Evolutionary conservation across 2,329 filamentous ascomycete genomes (phyloP), one percentile per base, ranked within the genome.

Genomic region (Cercospora brassicicola): DNA sequence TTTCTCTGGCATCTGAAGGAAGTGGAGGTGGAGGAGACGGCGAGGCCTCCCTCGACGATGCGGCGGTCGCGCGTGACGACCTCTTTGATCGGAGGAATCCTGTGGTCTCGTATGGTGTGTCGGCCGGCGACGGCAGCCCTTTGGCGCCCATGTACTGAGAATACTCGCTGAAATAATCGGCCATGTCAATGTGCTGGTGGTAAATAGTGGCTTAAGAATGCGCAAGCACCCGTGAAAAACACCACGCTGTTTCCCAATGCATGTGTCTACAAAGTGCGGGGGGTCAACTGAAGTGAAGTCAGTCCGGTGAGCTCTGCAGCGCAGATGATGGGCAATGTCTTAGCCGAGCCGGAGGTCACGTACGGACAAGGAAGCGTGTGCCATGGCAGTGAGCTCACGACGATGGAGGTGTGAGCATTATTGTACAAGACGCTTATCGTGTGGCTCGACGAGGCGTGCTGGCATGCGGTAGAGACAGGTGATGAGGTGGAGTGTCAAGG

Each of bases 71-170:
- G 67, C 88, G 86, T 8, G 91, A 91, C 60, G 83, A 84, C 57
- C 86, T 84, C 73, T 89, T 86, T 28, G 92, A 94, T 62, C 83
- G 76, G 80, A 71, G 74, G 67, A 70, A 78, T 64, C 55, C 70
- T 20, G 73, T 88, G 7, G 89, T 90, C 73, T 90, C 86, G 74
- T 91, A 92, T 20, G 90, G 90, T 28, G 90, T 91, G 71, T 90
- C 89, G 39, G 86, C 85, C 10, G 91, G 89, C 39, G 90, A 90
- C 31, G 92, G 90, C 67, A 93, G 82, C 57, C 87, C 83, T 73
- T 87, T 84, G 71, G 83, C 83, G 72, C 86, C 84, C 69, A 75
- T 75, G 75, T 81, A 76, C 71, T 73, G 75, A 69, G 81, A 79
- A 64, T 82, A 80, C 59, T 84, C 82, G 63, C 79, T 81, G 71